These are phyloP conservation scores for Anisogramma anomala DNA, from an alignment of 2,329 filamentous ascomycete genomes.

Conservation along the genomic window DNA sequence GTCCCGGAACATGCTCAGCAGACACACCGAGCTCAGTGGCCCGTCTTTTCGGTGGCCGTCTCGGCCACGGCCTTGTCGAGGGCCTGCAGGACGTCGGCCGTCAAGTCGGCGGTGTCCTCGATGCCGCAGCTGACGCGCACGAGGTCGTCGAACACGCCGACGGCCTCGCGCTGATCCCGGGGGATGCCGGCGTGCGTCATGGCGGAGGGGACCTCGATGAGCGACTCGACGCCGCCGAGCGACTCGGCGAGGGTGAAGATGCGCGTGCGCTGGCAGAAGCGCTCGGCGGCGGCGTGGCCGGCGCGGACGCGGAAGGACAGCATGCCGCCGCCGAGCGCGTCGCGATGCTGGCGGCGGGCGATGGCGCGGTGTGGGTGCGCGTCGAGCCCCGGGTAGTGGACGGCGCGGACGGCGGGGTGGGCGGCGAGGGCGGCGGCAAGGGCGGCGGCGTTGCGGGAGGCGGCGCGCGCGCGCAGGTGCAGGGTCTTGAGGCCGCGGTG, in stretches of 20 bases:
- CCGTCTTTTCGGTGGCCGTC: slow-evolving; percentile 16
- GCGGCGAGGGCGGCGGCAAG: slow-evolving; percentile 68
- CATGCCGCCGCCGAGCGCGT: slow-evolving; percentile 95
- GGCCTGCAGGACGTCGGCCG: slow-evolving; percentile 67
- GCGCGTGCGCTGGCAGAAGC: slow-evolving; percentile 80
- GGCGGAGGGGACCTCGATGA: slow-evolving; percentile 82
- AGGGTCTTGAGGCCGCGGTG: slow-evolving; percentile 95
- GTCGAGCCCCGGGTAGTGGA: slow-evolving; percentile 89
- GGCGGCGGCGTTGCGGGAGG: slow-evolving; percentile 65
- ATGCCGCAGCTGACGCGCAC: slow-evolving; percentile 89
- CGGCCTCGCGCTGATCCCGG: slow-evolving; percentile 75
- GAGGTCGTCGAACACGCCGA: slow-evolving; percentile 89
- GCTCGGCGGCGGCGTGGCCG: slow-evolving; percentile 72
- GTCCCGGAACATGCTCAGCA: too few relatives aligned
- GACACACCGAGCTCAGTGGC: not conserved
- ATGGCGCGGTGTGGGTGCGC: slow-evolving; percentile 81
- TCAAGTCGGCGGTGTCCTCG: slow-evolving; percentile 79
- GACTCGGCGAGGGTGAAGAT: slow-evolving; percentile 92
- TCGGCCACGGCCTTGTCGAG: slow-evolving; percentile 57
- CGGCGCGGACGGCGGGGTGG: slow-evolving; percentile 70
- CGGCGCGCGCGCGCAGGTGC: slow-evolving; percentile 80
- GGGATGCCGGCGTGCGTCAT: slow-evolving; percentile 99
- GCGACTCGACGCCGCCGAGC: slow-evolving; percentile 75
- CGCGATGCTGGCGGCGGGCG: slow-evolving; percentile 80
- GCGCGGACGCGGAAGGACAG: slow-evolving; percentile 89